Evolutionary conservation across 78 protist genomes (phyloP).

Genomic region (Speleostelium caveatum): DNA sequence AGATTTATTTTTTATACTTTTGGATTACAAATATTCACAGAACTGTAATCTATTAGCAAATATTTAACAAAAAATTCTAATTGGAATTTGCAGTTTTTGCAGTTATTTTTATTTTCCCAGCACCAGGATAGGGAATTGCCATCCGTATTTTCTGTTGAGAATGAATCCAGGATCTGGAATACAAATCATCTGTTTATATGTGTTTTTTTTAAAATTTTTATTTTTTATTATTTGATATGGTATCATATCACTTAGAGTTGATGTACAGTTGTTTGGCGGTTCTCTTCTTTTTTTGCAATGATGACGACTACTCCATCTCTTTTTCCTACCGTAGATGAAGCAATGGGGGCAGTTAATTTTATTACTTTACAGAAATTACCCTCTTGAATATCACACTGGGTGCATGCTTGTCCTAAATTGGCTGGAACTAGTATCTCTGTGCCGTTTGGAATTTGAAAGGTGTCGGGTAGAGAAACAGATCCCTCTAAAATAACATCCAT

Average conservation of each 20-base stretch:
- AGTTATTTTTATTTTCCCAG: no score
- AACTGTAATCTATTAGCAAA: no score
- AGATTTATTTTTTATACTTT: no score
- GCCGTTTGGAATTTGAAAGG: slow-evolving; percentile 67
- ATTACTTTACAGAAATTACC: slow-evolving; percentile 62
- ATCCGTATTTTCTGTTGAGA: no score
- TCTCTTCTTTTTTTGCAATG: slow-evolving; percentile 65
- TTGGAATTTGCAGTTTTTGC: no score
- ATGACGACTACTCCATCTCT: slow-evolving; percentile 72
- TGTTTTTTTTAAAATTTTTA: no score
- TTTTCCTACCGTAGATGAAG: slow-evolving; percentile 63
- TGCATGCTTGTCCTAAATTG: slow-evolving; percentile 12
- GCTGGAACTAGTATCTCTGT: slow-evolving; percentile 45
- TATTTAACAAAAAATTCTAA: no score
- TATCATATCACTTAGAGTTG: slow-evolving; percentile 38
- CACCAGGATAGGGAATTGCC: no score
- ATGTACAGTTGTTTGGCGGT: slow-evolving; percentile 55
- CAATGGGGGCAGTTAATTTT: slow-evolving; percentile 35
- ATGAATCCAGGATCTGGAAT: no score
- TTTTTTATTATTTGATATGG: no score
- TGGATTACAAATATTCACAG: no score
- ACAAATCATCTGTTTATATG: no score
- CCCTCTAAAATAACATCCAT: slow-evolving; percentile 73
- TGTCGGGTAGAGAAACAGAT: slow-evolving; percentile 49
- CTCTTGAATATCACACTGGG: slow-evolving; percentile 54